Conservation (phyloP, 768 basidiomycete genomes). For the Rhizopogon sp. region DNA sequence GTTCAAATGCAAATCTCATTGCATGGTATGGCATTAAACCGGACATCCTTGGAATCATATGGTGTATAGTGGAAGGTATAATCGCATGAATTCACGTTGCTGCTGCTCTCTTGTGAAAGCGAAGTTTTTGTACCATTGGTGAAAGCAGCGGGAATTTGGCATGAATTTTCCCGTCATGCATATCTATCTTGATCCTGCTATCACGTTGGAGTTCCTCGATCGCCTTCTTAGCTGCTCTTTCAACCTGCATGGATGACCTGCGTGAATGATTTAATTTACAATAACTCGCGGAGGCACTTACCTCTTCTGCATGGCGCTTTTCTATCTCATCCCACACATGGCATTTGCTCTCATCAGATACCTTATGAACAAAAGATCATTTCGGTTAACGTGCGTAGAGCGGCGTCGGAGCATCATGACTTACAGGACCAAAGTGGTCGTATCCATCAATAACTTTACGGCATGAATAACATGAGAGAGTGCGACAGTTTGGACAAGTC, state of each 20-base stretch:
- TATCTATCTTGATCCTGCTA: slow-evolving; percentile 57
- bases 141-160: slow-evolving; percentile 32
- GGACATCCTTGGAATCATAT: too few species aligned
- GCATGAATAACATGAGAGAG: slow-evolving; percentile 83
- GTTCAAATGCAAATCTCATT: too few species aligned
- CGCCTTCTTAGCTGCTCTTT: slow-evolving; percentile 60
- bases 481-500: slow-evolving; percentile 66
- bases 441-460: slow-evolving; percentile 68
- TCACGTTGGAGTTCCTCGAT: slow-evolving; percentile 51
- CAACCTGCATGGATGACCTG: slow-evolving; percentile 42
- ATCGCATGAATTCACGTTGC: too few species aligned
- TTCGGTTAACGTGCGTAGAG: background rate
- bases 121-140: slow-evolving; percentile 10
- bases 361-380: slow-evolving; percentile 11
- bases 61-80: too few species aligned
- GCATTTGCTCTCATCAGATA: slow-evolving; percentile 45
- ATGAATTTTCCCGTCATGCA: slow-evolving; percentile 14
- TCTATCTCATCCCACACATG: slow-evolving; percentile 66
- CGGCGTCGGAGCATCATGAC: slow-evolving; percentile 9
- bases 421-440: slow-evolving; percentile 64
- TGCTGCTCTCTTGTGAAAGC: too few species aligned
- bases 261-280: background rate
- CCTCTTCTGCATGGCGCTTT: slow-evolving; percentile 62
- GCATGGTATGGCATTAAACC: too few species aligned
- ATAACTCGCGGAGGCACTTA: slow-evolving; percentile 12